These are phyloP conservation scores for Pleurotus djamor DNA, from an alignment of 768 basidiomycete genomes.

Conservation along the genomic window DNA sequence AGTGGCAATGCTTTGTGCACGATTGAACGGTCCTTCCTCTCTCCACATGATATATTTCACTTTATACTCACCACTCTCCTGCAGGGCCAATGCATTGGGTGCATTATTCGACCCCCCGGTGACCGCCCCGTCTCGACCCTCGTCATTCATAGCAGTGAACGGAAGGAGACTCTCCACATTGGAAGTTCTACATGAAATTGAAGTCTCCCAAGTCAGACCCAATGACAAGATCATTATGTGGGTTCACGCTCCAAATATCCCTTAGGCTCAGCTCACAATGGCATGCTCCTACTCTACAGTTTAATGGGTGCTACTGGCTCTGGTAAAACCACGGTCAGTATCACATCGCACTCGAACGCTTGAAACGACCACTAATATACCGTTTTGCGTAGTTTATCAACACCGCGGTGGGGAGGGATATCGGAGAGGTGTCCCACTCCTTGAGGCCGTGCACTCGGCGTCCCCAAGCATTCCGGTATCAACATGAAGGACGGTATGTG, in stretches of 20 bases:
- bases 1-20: neutral
- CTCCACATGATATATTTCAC: neutral
- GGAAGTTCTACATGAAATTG: too few relatives aligned
- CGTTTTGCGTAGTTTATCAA: conserved; percentile 20
- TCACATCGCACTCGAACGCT: neutral
- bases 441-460: conserved; percentile 19
- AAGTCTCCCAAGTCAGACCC: neutral
- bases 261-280: neutral
- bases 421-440: conserved; percentile 15
- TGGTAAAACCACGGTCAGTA: conserved; percentile 21
- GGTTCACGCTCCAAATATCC: neutral
- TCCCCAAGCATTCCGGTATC: conserved; percentile 14
- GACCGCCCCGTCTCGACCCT: too few relatives aligned
- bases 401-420: conserved; percentile 12
- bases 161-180: too few relatives aligned
- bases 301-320: conserved; percentile 21
- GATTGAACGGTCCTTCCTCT: neutral
- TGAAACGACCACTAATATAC: neutral
- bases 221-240: conserved; percentile 6
- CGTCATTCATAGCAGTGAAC: too few relatives aligned
- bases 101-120: too few relatives aligned
- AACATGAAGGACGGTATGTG: conserved; percentile 7
- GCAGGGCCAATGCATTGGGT: too few relatives aligned
- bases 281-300: conserved; percentile 4
- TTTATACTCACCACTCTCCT: too few relatives aligned